These are phyloP conservation scores for Penicillium steckii DNA, from an alignment of 495 filamentous ascomycete species.

Conservation along the genomic window DNA sequence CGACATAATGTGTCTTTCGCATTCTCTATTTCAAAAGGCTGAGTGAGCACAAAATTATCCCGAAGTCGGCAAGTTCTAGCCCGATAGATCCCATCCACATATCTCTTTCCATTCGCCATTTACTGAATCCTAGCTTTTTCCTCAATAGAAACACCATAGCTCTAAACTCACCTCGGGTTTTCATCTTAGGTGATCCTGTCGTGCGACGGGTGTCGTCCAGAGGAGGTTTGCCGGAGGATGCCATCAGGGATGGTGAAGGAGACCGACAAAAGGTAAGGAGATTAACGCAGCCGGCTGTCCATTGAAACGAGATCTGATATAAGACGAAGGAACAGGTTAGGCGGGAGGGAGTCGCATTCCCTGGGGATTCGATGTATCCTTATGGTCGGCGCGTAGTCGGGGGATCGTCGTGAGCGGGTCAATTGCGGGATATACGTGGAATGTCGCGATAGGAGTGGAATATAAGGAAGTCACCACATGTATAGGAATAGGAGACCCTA, in stretches of 20 bases:
- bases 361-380: conserved; percentile 20
- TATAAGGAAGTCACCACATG: conserved; percentile 4
- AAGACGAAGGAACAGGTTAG: conserved; percentile 29
- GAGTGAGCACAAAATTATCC: conserved; percentile 5
- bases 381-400: conserved; percentile 13
- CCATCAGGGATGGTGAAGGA: conserved; percentile 33
- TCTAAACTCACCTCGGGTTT: conserved; percentile 55
- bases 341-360: conserved; percentile 45
- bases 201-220: conserved; percentile 47
- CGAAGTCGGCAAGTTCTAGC: not conserved
- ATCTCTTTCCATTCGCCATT: not conserved
- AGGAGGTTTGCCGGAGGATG: conserved; percentile 42
- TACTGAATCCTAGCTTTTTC: not conserved
- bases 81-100: not conserved
- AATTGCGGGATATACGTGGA: conserved; percentile 16
- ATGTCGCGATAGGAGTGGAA: conserved; percentile 10
- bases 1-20: conserved; percentile 87
- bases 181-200: conserved; percentile 59
- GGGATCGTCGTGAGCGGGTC: conserved; percentile 21
- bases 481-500: conserved; percentile 15
- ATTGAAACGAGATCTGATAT: conserved; percentile 39
- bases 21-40: conserved; percentile 46
- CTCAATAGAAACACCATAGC: not conserved
- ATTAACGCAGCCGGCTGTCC: conserved; percentile 41
- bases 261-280: conserved; percentile 32